Evolutionary conservation across 768 basidiomycete genomes (phyloP), one percentile per base, ranked within the genome.

Genomic region (Thelephora aurantiotincta): DNA sequence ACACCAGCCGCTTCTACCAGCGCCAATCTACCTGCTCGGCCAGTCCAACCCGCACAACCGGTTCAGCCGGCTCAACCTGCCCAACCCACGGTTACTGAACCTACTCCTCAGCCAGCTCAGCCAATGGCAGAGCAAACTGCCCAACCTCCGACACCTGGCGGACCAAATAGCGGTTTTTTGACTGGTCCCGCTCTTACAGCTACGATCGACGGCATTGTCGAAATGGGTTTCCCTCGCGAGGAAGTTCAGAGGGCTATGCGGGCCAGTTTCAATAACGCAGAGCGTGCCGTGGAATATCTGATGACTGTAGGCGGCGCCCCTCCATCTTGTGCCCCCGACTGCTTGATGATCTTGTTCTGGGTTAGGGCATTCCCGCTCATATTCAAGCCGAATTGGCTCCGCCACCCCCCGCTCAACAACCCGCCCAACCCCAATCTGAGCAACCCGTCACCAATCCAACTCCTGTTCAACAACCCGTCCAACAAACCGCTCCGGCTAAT

Each of bases 231-330:
- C 56, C 73, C 76, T 50, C 73, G 80, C 35, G 91, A 92, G 3
- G 77, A 89, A 57, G 89, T 97, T 36, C 63, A 80, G 57, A 75
- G 80, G 13, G 92, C 93, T 3, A 61, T 99, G 61, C 73, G 90
- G 50, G 96, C 93, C 22, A 92, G 88, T 59, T 99, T 75, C 68
- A 99, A 99, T 65, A 98, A 99, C 65, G 87, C 96, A 6, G 92
- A 98, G 56, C 77, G 96, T 26, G 96, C 96, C 6, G 94, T 91
- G n/a, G 96, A 99, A 63, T 99, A 99, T 64, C 68, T 99, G 48
- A 82, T 98, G 77, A 94, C 60, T 51, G 94, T 93, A 55, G 54
- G 82, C 67, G 11, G 33, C 36, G 11, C 16, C 9, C 11, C 43
- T 54, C 43, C 35, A 42, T 36, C 38, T 36, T 18, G 42, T 33